These are phyloP conservation scores for Talaromyces piceae DNA, from an alignment of 2,329 filamentous ascomycete species.

Conservation along the genomic window DNA sequence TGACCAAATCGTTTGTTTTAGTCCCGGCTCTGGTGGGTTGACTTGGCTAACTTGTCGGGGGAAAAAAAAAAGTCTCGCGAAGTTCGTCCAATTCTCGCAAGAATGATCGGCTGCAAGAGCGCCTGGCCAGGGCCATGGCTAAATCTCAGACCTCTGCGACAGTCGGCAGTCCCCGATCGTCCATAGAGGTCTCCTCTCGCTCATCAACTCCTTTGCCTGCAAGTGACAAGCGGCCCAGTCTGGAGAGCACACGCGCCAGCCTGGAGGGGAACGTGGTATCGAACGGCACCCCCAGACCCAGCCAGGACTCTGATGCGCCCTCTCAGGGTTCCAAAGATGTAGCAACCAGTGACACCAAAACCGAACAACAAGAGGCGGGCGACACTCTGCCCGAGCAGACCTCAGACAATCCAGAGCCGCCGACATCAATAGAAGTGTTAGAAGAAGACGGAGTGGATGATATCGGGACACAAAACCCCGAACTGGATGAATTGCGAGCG, in stretches of 20 bases:
- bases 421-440: neutral
- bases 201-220: conserved; percentile 45
- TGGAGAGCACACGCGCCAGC: conserved; percentile 23
- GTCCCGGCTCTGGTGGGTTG: neutral
- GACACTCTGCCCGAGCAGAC: neutral
- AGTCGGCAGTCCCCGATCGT: conserved; percentile 40
- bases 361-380: conserved; percentile 2
- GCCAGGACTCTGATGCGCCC: conserved; percentile 21
- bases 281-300: conserved; percentile 17
- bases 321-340: conserved; percentile 23
- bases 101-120: conserved; percentile 81
- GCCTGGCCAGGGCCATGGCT: conserved; percentile 78
- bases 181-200: conserved; percentile 42
- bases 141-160: conserved; percentile 54
- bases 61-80: conserved; percentile 48
- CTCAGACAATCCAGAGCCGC: conserved; percentile 1
- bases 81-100: conserved; percentile 58
- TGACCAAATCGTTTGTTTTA: too few species aligned
- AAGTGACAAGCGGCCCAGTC: conserved; percentile 33
- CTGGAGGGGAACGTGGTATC: conserved; percentile 16
- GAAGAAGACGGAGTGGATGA: neutral
- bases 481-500: conserved; percentile 42
- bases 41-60: conserved; percentile 19
- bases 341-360: neutral
- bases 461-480: neutral